Evolutionary conservation across 1,139 yeast species (phyloP).

Genomic region (Diutina siamensis): DNA sequence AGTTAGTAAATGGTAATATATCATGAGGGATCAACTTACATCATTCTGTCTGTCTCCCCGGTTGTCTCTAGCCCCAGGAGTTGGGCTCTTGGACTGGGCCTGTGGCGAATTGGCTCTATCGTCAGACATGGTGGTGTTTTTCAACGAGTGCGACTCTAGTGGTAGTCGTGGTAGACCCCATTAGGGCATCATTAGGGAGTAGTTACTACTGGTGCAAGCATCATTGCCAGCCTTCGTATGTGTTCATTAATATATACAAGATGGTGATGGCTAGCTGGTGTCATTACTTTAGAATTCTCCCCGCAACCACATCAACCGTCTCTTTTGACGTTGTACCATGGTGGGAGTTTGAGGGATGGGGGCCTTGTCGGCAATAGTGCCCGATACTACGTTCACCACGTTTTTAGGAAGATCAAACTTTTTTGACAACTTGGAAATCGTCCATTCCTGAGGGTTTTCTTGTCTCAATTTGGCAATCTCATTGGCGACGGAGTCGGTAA

Average conservation of each 20-base stretch:
- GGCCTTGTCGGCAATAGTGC: background rate
- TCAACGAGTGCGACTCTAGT: too few species aligned
- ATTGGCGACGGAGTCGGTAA: background rate
- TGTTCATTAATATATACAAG: background rate
- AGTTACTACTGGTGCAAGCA: background rate
- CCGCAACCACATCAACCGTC: conserved; percentile 5
- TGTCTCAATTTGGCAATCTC: conserved; percentile 2
- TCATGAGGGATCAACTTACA: conserved; percentile 9
- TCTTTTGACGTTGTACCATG: background rate
- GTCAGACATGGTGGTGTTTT: conserved; percentile 1
- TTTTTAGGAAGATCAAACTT: background rate
- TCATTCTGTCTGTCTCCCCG: conserved; percentile 10
- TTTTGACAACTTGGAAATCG: conserved; percentile 1
- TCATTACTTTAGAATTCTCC: conserved; percentile 5
- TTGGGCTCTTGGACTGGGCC: background rate
- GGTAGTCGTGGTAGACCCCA: too few species aligned
- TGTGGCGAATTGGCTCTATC: background rate
- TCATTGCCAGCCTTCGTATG: background rate
- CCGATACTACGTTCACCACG: conserved; percentile 1
- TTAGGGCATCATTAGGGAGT: too few species aligned
- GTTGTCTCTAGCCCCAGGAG: background rate
- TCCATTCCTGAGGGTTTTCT: conserved; percentile 1
- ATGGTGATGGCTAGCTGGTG: too few species aligned
- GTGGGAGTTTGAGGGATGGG: conserved; percentile 2
- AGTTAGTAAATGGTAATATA: background rate